phyloP scores from a whole-genome alignment of 345 rosid genomes.

The Populus pruinosa region DNA sequence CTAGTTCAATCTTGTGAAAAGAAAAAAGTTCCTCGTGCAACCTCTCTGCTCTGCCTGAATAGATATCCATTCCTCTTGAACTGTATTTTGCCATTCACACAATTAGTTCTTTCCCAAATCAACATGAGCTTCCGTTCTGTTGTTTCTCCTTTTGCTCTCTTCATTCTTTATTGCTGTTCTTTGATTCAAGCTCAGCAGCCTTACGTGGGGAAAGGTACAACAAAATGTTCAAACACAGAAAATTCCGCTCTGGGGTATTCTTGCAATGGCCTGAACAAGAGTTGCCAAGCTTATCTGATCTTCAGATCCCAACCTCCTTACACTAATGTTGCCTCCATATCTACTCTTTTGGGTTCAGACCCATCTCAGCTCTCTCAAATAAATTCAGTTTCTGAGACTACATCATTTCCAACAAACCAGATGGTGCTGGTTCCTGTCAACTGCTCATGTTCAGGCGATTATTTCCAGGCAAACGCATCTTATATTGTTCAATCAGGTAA shows the following conservation, averaged over 20 bases:
- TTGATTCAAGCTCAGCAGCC: constrained; percentile 61
- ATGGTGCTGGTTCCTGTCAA: constrained; percentile 61
- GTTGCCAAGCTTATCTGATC: constrained; percentile 53
- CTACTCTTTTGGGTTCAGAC: constrained; percentile 46
- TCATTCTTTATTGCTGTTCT: constrained; percentile 19
- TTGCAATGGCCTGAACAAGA: constrained; percentile 63
- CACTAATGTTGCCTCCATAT: constrained; percentile 45
- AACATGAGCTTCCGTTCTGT: constrained; percentile 24
- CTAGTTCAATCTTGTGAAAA: not conserved
- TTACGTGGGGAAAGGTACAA: constrained; percentile 43
- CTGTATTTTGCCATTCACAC: not conserved
- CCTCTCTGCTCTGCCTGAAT: not conserved
- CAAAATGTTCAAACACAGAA: constrained; percentile 35
- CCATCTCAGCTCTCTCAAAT: constrained; percentile 43
- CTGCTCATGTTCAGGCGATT: constrained; percentile 61
- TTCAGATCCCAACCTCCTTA: constrained; percentile 62
- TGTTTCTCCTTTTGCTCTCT: constrained; percentile 11
- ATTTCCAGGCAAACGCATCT: constrained; percentile 50
- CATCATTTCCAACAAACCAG: constrained; percentile 36
- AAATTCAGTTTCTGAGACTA: constrained; percentile 41
- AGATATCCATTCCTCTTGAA: not conserved
- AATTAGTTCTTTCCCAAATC: not conserved
- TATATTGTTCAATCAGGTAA: constrained; percentile 37
- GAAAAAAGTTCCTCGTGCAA: not conserved
- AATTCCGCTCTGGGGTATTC: constrained; percentile 63